Conservation (phyloP, 192 early-diverging fungal genomes). For the Gaertneriomyces semiglobifer region DNA sequence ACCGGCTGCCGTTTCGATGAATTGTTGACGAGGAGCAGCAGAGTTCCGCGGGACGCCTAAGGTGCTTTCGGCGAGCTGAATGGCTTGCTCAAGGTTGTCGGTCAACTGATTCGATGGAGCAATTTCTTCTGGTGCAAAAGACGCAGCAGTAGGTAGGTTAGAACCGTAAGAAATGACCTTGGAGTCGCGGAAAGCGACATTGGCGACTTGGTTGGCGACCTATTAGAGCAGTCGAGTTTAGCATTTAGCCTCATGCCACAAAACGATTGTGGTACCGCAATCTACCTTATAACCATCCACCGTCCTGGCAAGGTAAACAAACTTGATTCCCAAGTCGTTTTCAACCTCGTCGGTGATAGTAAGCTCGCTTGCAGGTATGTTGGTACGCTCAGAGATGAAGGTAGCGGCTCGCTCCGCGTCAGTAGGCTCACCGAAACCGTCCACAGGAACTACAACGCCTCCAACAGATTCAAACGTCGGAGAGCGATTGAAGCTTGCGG, state of each 20-base stretch:
- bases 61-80: conserved; percentile 13
- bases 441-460: too few relatives aligned
- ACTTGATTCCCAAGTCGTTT: conserved; percentile 3
- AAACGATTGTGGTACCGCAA: background rate
- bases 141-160: background rate
- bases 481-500: too few relatives aligned
- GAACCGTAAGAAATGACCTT: conserved; percentile 22
- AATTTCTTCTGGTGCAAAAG: background rate
- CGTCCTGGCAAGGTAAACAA: conserved; percentile 17
- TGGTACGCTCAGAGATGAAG: conserved; percentile 2
- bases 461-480: too few relatives aligned
- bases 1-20: conserved; percentile 19
- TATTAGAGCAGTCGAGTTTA: background rate
- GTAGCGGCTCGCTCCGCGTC: conserved; percentile 14
- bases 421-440: background rate
- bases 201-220: conserved; percentile 26
- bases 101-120: background rate
- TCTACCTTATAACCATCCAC: conserved; percentile 10
- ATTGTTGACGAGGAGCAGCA: background rate
- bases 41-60: conserved; percentile 4
- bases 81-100: conserved; percentile 10
- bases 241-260: background rate
- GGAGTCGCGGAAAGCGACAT: conserved; percentile 23
- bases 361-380: conserved; percentile 9
- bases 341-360: conserved; percentile 19